These are phyloP conservation scores for Macadamia tetraphylla DNA, from an alignment of 164 flowering plant genomes.

Conservation along the genomic window DNA sequence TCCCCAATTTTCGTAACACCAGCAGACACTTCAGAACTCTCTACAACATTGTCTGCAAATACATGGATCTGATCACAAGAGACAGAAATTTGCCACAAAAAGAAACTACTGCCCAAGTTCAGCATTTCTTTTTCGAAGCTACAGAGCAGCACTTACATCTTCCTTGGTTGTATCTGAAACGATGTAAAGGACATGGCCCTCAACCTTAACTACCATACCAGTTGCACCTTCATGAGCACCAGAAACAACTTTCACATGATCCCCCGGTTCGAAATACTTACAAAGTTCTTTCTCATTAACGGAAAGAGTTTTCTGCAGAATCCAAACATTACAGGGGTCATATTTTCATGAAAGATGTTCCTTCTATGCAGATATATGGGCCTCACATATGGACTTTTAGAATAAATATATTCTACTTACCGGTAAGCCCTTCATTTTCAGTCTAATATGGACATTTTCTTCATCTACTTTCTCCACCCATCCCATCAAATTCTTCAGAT, in stretches of 20 bases:
- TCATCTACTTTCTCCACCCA: slow-evolving; percentile 98
- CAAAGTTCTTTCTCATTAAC: slow-evolving; percentile 80
- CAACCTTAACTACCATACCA: slow-evolving; percentile 93
- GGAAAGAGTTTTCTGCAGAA: slow-evolving; percentile 62
- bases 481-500: slow-evolving; percentile 84
- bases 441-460: slow-evolving; percentile 76
- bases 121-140: neutral
- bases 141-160: slow-evolving; percentile 47
- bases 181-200: slow-evolving; percentile 80
- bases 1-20: slow-evolving; percentile 88
- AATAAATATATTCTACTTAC: slow-evolving; percentile 27
- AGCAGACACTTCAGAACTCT: slow-evolving; percentile 95
- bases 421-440: slow-evolving; percentile 71
- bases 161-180: slow-evolving; percentile 92
- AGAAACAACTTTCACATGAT: slow-evolving; percentile 93
- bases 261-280: slow-evolving; percentile 91
- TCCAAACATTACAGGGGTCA: neutral
- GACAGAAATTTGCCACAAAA: neutral
- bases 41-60: slow-evolving; percentile 92
- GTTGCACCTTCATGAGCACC: slow-evolving; percentile 97
- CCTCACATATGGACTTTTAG: neutral
- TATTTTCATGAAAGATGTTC: neutral
- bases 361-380: neutral
- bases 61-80: slow-evolving; percentile 62
- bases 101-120: neutral